These are phyloP conservation scores for Aspergillus wentii DNA, from an alignment of 495 filamentous ascomycete species.

Conservation along the genomic window DNA sequence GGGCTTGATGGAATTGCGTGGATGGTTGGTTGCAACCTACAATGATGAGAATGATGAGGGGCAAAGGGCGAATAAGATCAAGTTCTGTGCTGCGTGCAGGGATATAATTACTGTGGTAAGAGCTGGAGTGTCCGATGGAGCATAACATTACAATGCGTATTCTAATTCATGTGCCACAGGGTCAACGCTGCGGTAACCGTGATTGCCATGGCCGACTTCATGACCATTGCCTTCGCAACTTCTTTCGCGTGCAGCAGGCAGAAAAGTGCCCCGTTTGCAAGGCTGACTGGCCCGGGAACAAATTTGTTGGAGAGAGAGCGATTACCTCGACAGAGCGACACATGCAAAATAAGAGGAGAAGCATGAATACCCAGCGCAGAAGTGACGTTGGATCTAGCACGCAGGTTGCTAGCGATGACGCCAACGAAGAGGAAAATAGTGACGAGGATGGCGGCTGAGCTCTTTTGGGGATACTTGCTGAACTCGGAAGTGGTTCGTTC, in stretches of 20 bases:
- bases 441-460: constrained; percentile 7
- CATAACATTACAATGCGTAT: no score
- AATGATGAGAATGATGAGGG: constrained; percentile 61
- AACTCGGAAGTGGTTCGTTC: no score
- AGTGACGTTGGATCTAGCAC: constrained; percentile 8
- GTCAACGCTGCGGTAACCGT: constrained; percentile 70
- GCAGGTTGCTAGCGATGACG: constrained; percentile 3
- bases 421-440: not conserved
- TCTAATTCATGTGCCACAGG: constrained; percentile 37
- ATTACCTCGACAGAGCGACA: constrained; percentile 29
- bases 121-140: no score
- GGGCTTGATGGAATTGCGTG: constrained; percentile 76
- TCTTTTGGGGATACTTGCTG: no score
- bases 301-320: constrained; percentile 80
- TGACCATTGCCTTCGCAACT: constrained; percentile 66
- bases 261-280: constrained; percentile 72
- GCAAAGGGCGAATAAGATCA: constrained; percentile 55
- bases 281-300: constrained; percentile 63
- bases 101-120: constrained; percentile 79
- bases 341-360: constrained; percentile 26
- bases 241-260: constrained; percentile 60
- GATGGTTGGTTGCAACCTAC: constrained; percentile 79
- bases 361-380: constrained; percentile 13
- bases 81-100: constrained; percentile 83
- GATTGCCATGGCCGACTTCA: constrained; percentile 71